Percentiles rank a stretch among this genome's conserved stretches.
Evolutionary conservation across 2,329 filamentous ascomycete genomes (phyloP).

Genomic region (Verticillium nubilum): DNA sequence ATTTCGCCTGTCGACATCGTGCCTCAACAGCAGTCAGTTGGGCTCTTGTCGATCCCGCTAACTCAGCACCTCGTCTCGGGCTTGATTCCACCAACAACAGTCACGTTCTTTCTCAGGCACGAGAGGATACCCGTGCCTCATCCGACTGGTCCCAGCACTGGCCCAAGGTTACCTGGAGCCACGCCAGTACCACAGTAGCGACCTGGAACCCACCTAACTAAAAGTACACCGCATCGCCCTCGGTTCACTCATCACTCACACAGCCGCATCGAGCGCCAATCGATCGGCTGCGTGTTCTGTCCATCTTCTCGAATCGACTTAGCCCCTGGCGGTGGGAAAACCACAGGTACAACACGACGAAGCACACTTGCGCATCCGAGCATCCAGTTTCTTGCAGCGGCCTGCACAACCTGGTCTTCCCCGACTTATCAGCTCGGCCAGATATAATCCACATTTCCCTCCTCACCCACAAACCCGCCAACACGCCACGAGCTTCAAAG

Average conservation of each 20-base stretch:
- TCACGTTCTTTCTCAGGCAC: background rate
- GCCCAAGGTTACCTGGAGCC: slow-evolving; percentile 5
- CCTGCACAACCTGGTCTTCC: background rate
- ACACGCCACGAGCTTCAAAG: slow-evolving; percentile 6
- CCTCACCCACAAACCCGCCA: slow-evolving; percentile 6
- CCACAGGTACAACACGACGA: background rate
- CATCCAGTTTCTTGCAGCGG: slow-evolving; percentile 4
- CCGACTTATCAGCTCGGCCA: slow-evolving; percentile 13
- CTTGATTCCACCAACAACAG: slow-evolving; percentile 3
- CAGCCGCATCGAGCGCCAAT: slow-evolving; percentile 3
- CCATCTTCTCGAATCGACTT: background rate
- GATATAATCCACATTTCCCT: slow-evolving; percentile 6
- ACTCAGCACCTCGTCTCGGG: background rate
- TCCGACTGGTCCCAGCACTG: background rate
- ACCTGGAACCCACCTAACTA: background rate
- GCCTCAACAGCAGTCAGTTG: slow-evolving; percentile 4
- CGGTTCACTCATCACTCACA: slow-evolving; percentile 3
- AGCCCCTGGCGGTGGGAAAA: background rate
- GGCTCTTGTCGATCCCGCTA: background rate
- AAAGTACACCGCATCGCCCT: slow-evolving; percentile 1
- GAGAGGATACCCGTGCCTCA: slow-evolving; percentile 2
- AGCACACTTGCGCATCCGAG: background rate
- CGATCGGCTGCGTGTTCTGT: background rate
- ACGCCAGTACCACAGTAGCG: slow-evolving; percentile 3
- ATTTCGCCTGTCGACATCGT: slow-evolving; percentile 10